These are phyloP conservation scores for Coemansia sp. DNA, from an alignment of 192 early-diverging fungal genomes.

Conservation along the genomic window DNA sequence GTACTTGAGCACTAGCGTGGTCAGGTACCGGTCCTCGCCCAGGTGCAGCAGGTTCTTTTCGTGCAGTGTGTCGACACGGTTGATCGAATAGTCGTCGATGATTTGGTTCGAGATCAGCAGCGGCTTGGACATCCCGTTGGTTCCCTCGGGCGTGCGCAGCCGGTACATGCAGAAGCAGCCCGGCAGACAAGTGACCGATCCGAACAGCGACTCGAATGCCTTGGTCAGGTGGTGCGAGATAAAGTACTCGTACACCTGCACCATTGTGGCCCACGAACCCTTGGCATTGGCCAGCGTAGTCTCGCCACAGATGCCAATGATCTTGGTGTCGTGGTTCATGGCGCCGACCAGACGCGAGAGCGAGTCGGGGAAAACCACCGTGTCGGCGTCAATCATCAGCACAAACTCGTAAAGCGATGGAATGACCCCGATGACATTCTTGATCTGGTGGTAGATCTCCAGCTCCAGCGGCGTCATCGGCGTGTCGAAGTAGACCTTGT, in stretches of 20 bases:
- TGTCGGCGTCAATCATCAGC: conserved; percentile 98
- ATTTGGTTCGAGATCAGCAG: conserved; percentile 84
- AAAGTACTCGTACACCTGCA: conserved; percentile 99
- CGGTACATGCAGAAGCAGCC: conserved; percentile 99
- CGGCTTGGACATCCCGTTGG: conserved; percentile 65
- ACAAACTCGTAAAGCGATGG: conserved; percentile 95
- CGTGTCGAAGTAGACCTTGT: conserved; percentile 90
- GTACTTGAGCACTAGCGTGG: conserved; percentile 92
- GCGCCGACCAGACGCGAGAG: conserved; percentile 88
- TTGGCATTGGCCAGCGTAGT: conserved; percentile 91
- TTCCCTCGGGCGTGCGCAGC: conserved; percentile 74
- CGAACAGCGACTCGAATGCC: conserved; percentile 97
- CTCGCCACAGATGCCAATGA: conserved; percentile 95
- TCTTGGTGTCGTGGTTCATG: conserved; percentile 85
- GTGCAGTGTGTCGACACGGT: conserved; percentile 94
- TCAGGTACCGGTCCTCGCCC: conserved; percentile 98
- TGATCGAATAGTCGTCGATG: conserved; percentile 91
- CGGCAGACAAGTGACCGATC: conserved; percentile 94
- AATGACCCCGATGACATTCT: conserved; percentile 97
- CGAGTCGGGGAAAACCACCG: conserved; percentile 83
- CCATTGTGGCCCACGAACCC: conserved; percentile 93
- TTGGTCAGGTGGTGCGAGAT: conserved; percentile 96
- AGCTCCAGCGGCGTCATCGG: conserved; percentile 95
- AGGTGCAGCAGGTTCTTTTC: conserved; percentile 97
- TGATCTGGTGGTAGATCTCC: conserved; percentile 98